Conservation (phyloP, 2,329 filamentous ascomycete genomes). For the Fusarium sp. region DNA sequence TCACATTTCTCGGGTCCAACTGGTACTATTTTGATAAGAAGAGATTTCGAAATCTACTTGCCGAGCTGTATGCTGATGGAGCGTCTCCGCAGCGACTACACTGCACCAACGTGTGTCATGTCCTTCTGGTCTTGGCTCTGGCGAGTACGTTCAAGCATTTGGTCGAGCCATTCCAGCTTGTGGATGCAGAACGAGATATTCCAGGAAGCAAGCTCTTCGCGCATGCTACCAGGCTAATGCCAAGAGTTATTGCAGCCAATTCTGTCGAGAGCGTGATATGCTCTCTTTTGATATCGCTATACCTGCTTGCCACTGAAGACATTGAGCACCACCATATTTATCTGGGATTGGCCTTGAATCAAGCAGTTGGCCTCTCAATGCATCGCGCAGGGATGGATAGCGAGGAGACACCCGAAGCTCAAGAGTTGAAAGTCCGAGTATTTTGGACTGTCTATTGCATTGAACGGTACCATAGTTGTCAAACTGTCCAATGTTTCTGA, state of each 20-base stretch:
- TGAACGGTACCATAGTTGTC: neutral
- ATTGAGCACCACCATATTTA: neutral
- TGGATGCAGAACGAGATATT: neutral
- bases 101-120: neutral
- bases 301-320: neutral
- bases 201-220: neutral
- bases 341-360: neutral
- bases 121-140: neutral
- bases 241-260: neutral
- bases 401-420: neutral
- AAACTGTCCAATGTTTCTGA: neutral
- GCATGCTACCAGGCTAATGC: neutral
- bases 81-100: neutral
- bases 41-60: neutral
- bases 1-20: neutral
- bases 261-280: neutral
- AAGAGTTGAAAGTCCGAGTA: neutral
- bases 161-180: neutral
- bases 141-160: neutral
- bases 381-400: neutral
- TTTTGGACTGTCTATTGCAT: neutral
- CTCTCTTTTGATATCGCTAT: neutral
- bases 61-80: neutral
- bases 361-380: neutral
- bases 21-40: neutral